These are phyloP conservation scores for Penicillium sp. DNA, from an alignment of 2,329 filamentous ascomycete genomes.

Conservation along the genomic window DNA sequence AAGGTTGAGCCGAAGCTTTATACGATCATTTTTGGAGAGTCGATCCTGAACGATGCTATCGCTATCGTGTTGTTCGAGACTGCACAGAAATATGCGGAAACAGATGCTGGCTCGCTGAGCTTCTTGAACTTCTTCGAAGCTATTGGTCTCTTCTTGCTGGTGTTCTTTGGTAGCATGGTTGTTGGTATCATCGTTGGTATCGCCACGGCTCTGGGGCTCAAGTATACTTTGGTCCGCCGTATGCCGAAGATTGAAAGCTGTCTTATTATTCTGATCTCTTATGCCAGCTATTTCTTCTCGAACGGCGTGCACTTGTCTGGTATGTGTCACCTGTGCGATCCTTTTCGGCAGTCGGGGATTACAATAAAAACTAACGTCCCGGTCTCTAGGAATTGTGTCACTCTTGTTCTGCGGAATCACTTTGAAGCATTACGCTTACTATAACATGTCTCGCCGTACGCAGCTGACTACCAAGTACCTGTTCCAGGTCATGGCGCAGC, in stretches of 20 bases:
- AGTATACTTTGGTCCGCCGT: constrained; percentile 89
- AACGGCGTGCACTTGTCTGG: constrained; percentile 95
- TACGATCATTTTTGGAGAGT: constrained; percentile 98
- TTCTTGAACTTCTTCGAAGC: constrained; percentile 85
- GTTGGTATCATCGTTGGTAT: constrained; percentile 89
- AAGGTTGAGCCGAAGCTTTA: constrained; percentile 99
- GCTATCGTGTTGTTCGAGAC: constrained; percentile 99
- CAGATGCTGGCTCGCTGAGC: constrained; percentile 67
- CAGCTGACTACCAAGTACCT: constrained; percentile 98
- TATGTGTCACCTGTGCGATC: constrained; percentile 47
- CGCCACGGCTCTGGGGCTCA: constrained; percentile 80
- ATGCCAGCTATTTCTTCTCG: constrained; percentile 96
- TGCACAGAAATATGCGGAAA: constrained; percentile 84
- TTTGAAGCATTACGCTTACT: constrained; percentile 97
- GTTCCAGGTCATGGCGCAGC: constrained; percentile 89
- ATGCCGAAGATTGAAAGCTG: constrained; percentile 98
- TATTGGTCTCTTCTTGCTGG: constrained; percentile 88
- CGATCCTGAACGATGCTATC: constrained; percentile 96
- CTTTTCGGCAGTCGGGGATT: not conserved
- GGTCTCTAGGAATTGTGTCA: constrained; percentile 77
- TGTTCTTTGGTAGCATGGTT: constrained; percentile 91
- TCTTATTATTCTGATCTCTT: constrained; percentile 87
- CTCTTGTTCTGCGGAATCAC: constrained; percentile 97
- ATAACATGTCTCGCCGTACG: constrained; percentile 98
- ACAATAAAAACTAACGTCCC: not conserved